Evolutionary conservation across 768 basidiomycete genomes (phyloP), one percentile per base, ranked within the genome.

Genomic region (Asterophora parasitica): DNA sequence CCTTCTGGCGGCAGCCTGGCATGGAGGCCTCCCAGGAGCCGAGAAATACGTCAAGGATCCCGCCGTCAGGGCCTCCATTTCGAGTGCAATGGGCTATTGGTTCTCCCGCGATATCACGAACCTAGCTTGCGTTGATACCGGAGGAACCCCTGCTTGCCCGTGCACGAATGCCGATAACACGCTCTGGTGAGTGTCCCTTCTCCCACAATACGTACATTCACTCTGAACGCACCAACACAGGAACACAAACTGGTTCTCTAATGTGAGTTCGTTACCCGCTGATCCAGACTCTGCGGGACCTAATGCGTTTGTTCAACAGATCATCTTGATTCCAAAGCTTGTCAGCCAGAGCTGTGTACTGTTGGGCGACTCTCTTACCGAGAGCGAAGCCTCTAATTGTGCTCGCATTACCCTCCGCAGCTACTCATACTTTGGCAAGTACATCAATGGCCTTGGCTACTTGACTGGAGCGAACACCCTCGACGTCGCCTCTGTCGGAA

Each of bases 401-500:
- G 23, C 23, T 23, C 1, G 19, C 57, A 1, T 58, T 60, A 0
- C 70, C 74, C 52, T 34, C 58, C 16, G 50, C 49, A 4, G 63
- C 62, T 51, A 76, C 74, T 54, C 64, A 63, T 12, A 58, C 60
- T 26, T 76, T 81, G 51, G 68, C 69, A 3, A 57, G 0, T 79
- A 71, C 46, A 58, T 75, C 31, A 67, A 70, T 50, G 70, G 70
- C 8, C 59, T 72, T 4, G 65, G 68, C 6, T 65, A 62, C 19
- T 56, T 78, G n/a, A 75, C 77, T 10, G 81, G 81, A 13, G 78
- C 81, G 7, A 81, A 82, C 49, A 67, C 73, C 7, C 67, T 80
- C 31, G 78, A 81, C 53, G 71, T 86, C 32, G 78, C 82, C 9
- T 76, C 75, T 54, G 77, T 83, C 28, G 78, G 78, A 13, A 77